Evolutionary conservation across 2,329 filamentous ascomycete species (phyloP).

Genomic region (Phialophora expanda): DNA sequence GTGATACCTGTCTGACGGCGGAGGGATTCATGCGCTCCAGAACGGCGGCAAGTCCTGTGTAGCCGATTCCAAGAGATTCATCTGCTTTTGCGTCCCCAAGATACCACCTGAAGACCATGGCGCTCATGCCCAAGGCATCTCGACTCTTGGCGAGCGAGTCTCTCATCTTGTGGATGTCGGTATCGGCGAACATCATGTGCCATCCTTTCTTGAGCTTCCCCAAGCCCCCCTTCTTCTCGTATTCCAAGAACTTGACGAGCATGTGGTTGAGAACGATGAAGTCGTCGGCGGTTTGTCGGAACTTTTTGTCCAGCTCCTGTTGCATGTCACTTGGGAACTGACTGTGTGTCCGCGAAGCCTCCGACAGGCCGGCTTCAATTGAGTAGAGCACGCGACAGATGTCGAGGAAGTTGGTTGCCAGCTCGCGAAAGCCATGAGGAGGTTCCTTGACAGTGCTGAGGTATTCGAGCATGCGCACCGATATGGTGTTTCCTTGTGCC

Average conservation of each 20-base stretch:
- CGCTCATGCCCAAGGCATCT: conserved; percentile 67
- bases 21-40: conserved; percentile 56
- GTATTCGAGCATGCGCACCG: conserved; percentile 69
- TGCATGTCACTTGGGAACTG: conserved; percentile 65
- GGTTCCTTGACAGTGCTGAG: conserved; percentile 62
- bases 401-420: conserved; percentile 71
- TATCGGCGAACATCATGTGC: conserved; percentile 67
- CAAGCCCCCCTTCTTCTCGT: conserved; percentile 66
- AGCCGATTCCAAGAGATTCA: conserved; percentile 68
- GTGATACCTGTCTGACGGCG: conserved; percentile 40
- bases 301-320: conserved; percentile 68
- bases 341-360: conserved; percentile 58
- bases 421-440: conserved; percentile 61
- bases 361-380: conserved; percentile 69
- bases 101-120: conserved; percentile 69
- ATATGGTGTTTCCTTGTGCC: conserved; percentile 66
- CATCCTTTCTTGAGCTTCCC: conserved; percentile 66
- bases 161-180: conserved; percentile 66
- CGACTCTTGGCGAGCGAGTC: conserved; percentile 62
- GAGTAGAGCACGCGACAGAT: conserved; percentile 69
- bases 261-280: conserved; percentile 69
- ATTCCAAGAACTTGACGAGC: conserved; percentile 65
- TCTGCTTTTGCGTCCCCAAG: conserved; percentile 65
- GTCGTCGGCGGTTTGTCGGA: conserved; percentile 65
- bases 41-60: conserved; percentile 69